A percentile compares a stretch with the other conserved stretches of the same genome.
phyloP scores from a whole-genome alignment of 208 protist genomes.

The Histomonas meleagridis region DNA sequence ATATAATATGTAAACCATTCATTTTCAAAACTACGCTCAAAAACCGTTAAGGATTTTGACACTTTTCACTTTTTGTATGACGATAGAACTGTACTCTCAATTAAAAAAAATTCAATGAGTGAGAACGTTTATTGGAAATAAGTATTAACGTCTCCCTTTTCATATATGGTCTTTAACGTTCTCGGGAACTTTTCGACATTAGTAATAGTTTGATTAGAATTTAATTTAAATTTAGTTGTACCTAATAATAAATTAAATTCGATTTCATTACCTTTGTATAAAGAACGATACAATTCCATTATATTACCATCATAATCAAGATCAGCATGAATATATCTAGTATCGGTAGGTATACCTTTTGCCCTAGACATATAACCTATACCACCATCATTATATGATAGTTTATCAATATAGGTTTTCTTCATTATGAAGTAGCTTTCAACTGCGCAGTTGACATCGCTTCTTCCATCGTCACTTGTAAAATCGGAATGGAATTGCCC shows the following conservation, averaged over 20 bases:
- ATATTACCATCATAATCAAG: not conserved
- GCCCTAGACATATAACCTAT: not conserved
- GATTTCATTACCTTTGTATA: not conserved
- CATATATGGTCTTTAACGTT: too few relatives aligned
- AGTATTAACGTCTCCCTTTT: too few relatives aligned
- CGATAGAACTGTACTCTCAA: too few relatives aligned
- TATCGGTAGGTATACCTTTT: not conserved
- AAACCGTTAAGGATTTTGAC: too few relatives aligned
- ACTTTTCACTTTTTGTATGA: too few relatives aligned
- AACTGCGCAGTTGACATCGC: not conserved
- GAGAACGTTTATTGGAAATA: too few relatives aligned
- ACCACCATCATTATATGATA: not conserved
- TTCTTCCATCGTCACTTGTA: not conserved
- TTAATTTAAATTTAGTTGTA: not conserved
- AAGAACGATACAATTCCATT: not conserved
- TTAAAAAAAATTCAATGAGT: too few relatives aligned
- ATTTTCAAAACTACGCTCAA: too few relatives aligned
- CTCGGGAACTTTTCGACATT: too few relatives aligned
- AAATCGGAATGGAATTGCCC: constrained; percentile 3
- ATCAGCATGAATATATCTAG: too few relatives aligned
- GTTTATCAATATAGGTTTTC: constrained; percentile 12
- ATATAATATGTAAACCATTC: too few relatives aligned
- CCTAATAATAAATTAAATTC: not conserved
- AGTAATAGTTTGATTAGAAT: too few relatives aligned
- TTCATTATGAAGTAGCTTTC: constrained; percentile 9